Base-by-base conservation (phyloP, 2,329 filamentous ascomycete genomes). In the Grosmannia clavigera region DNA sequence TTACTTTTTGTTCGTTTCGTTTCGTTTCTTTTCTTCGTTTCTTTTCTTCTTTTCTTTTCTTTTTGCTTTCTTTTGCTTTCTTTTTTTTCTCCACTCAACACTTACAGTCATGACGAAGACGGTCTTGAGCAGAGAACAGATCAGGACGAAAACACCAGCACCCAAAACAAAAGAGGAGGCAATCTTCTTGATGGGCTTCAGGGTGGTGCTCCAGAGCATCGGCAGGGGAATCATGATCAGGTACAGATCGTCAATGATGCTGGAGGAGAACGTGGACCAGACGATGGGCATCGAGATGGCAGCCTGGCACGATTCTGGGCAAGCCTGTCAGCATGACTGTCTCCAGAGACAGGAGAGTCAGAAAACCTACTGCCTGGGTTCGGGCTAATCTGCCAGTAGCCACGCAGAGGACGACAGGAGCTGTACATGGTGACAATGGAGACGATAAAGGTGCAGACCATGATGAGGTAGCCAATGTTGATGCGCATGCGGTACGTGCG, bases 201-300 rank as follows among this genome's bases (percentile, higher is more conserved):
- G 65, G 14, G 62, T 67, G 12, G 68, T 69, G 31, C 64, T 63
- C 69, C 70, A 71, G 46, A 68, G 69, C 66, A 81, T 75, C 3
- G 78, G 78, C 2, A 78, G 68, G 0, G 78, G 78, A 57, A 81
- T 81, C 19, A 74, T 72, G 64, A 82, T 76, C n/a, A 82, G 71
- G 63, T 81, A 82, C 2, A 80, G 51, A 64, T 82, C 79, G 25
- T 78, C 81, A 11, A 71, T 64, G 11, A 80, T 72, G 64, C 80
- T 81, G 58, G 79, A 69, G 16, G 72, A 69, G n/a, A 78, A 75
- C 3, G 75, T 76, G 12, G 77, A 73, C 66, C 76, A 78, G 57
- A 79, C 61, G 31, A 62, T 55, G 48, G 61, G 58, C 43, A 62
- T 33, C 6, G 61, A 59, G 5, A 61, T 38, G 22, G 76, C 77